These are phyloP conservation scores for Starmerella apis DNA, from an alignment of 805 yeast species.

Conservation along the genomic window DNA sequence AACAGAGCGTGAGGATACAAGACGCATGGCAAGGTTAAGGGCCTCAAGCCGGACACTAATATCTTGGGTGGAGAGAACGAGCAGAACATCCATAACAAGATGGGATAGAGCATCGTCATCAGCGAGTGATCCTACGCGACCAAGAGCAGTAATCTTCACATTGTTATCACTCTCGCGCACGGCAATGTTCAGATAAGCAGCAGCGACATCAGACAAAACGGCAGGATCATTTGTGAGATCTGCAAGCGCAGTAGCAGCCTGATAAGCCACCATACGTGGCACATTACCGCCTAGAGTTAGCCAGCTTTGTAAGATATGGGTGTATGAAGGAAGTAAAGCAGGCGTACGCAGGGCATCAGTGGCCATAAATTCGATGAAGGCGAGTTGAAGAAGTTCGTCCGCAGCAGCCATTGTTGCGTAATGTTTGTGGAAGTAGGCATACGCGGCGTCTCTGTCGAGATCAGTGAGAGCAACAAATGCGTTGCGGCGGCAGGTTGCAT, in stretches of 20 bases:
- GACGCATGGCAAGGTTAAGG: constrained; percentile 65
- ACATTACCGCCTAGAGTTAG: constrained; percentile 29
- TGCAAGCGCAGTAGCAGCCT: constrained; percentile 77
- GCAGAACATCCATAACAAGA: constrained; percentile 70
- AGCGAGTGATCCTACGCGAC: constrained; percentile 69
- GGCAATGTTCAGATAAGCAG: constrained; percentile 78
- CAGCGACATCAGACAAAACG: constrained; percentile 66
- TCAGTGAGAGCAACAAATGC: constrained; percentile 82
- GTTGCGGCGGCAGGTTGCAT: constrained; percentile 88
- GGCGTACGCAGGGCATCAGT: constrained; percentile 60
- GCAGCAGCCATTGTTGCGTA: constrained; percentile 47
- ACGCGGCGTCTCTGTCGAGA: constrained; percentile 74
- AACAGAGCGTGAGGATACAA: constrained; percentile 78
- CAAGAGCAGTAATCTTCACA: constrained; percentile 83
- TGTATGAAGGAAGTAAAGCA: constrained; percentile 58
- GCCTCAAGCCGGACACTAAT: constrained; percentile 85
- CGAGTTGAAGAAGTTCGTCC: constrained; percentile 78
- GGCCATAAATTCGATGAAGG: constrained; percentile 83
- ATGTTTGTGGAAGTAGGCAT: constrained; percentile 67
- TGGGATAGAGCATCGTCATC: constrained; percentile 80
- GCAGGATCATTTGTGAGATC: constrained; percentile 47
- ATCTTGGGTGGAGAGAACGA: constrained; percentile 80
- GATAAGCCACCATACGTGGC: constrained; percentile 55
- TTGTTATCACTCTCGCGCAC: constrained; percentile 90
- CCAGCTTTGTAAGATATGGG: constrained; percentile 59